Conservation (phyloP, 306 rosid species). For the Mimosa bimucronata region DNA sequence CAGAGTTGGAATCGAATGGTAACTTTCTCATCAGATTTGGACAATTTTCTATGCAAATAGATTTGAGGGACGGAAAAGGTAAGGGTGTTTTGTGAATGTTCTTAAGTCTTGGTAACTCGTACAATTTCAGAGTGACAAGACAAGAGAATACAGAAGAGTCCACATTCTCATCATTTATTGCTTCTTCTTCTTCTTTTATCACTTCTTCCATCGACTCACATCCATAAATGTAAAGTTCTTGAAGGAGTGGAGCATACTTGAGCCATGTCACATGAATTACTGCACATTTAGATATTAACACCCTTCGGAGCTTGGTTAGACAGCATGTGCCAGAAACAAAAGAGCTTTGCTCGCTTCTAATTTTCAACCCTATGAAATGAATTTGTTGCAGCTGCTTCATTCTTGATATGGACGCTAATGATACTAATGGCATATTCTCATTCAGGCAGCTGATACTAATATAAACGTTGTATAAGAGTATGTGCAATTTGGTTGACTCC, state of each 20-base stretch:
- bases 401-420: background rate
- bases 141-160: background rate
- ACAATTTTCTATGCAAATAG: rapidly evolving
- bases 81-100: background rate
- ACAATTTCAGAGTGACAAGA: rapidly evolving
- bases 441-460: rapidly evolving
- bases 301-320: background rate
- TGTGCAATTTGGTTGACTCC: background rate
- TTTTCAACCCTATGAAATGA: rapidly evolving
- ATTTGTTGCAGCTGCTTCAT: background rate
- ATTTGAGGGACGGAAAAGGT: background rate
- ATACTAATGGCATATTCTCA: background rate
- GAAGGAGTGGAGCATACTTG: too few species aligned
- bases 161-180: background rate
- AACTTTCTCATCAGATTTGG: background rate
- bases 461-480: background rate
- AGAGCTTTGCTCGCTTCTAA: background rate
- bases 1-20: background rate
- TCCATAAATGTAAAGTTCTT: rapidly evolving
- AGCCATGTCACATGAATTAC: background rate
- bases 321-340: too few species aligned
- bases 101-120: background rate
- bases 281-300: rapidly evolving
- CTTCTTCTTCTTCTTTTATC: background rate
- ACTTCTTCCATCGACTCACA: background rate